Evolutionary conservation across 2,329 filamentous ascomycete species (phyloP), one percentile per base, ranked within the genome.

Genomic region (Calonectria pteridis): DNA sequence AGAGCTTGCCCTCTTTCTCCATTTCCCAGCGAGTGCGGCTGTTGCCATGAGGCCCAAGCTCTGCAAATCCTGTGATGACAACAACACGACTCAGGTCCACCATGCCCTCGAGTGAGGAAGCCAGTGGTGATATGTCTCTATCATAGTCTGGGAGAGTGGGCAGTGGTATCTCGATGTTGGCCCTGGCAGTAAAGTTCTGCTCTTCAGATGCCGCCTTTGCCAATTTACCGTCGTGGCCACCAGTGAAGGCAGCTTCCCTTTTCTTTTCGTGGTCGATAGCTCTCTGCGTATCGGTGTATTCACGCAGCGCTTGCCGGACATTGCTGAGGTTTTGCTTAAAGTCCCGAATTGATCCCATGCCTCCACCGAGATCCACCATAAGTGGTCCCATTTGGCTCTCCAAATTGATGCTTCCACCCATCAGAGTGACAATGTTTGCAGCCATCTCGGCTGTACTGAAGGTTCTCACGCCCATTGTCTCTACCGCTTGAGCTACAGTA

Each of bases 391-490:
- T 89, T 87, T 99, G 97, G 89, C 97, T 99, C 95, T 79, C 98
- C 95, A 81, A 99, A 94, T 37, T 93, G 91, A 46, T 96, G 96
- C 1, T 95, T 94, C 97, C 40, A 9, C 40, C 40, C 40, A 99
- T 98, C 67, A 99, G 91, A 79, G 97, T 96, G 55, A 99, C 91
- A 78, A 99, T 87, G 87, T 99, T 99, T 90, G 99, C 99, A n/a
- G 97, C 97, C 97, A 99, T 99, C 86, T 99, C 97, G 84, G 98
- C 95, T 87, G 98, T 97, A 14, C 96, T 98, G 89, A 99, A 99
- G 5, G 97, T 99, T 80, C 97, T 95, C 26, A 98, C 97, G 81
- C 97, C 97, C 78, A 97, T 96, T 80, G 94, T 95, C 88, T 99
- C 97, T 71, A 99, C 95, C 73, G 96, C 97, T 84, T 98, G 96